A percentile compares a stretch with the other conserved stretches of the same genome.
Conservation (phyloP, 768 basidiomycete genomes). For the Vararia minispora region DNA sequence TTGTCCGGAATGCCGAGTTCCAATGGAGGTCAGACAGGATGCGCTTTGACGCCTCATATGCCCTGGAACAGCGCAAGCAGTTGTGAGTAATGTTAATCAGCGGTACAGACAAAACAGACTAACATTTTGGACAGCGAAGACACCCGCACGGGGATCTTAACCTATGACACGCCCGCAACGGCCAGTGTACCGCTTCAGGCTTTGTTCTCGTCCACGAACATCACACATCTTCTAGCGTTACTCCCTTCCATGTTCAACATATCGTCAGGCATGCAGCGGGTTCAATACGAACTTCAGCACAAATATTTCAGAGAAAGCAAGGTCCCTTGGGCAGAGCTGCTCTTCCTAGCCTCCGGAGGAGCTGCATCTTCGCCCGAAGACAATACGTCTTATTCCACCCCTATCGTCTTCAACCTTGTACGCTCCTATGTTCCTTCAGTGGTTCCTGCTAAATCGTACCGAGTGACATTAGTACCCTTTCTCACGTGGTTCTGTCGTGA, state of each 20-base stretch:
- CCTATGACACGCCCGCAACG: constrained; percentile 11
- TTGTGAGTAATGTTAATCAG: constrained; percentile 4
- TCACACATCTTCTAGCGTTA: constrained; percentile 6
- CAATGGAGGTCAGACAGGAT: constrained; percentile 4
- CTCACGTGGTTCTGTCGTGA: constrained; percentile 10
- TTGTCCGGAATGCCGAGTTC: neutral
- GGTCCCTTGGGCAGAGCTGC: constrained; percentile 12
- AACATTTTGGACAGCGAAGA: constrained; percentile 1
- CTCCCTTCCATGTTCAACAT: constrained; percentile 6
- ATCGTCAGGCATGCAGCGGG: constrained; percentile 8
- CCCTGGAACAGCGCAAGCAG: constrained; percentile 3
- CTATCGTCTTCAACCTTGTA: constrained; percentile 13
- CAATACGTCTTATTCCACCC: constrained; percentile 10
- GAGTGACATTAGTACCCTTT: constrained; percentile 4
- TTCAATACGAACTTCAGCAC: constrained; percentile 8
- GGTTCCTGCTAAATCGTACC: neutral
- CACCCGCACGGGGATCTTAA: constrained; percentile 5
- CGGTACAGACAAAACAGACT: no score
- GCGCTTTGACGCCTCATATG: constrained; percentile 7
- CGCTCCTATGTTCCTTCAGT: neutral
- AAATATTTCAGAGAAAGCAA: constrained; percentile 11
- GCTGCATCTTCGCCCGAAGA: constrained; percentile 4
- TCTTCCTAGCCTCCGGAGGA: constrained; percentile 10
- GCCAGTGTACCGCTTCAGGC: constrained; percentile 9
- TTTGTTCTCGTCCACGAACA: constrained; percentile 9